Percentiles rank a stretch among this genome's conserved stretches.
Evolutionary conservation across 208 protist species (phyloP).

Genomic region (Crithidia thermophila): DNA sequence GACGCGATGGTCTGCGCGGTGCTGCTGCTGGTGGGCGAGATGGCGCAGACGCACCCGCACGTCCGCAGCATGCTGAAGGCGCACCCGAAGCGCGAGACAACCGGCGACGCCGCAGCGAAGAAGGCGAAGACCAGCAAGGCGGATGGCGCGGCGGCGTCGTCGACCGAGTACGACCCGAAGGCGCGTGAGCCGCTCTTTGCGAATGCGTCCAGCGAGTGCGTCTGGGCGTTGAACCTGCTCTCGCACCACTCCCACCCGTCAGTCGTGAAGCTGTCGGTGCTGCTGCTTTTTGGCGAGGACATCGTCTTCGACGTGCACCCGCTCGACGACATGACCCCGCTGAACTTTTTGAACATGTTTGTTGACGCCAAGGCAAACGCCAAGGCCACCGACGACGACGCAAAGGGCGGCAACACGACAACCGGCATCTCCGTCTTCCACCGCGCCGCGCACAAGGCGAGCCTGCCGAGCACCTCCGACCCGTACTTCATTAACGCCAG

Average conservation of each 20-base stretch:
- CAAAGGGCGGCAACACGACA: slow-evolving; percentile 29
- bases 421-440: slow-evolving; percentile 82
- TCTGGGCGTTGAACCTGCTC: slow-evolving; percentile 85
- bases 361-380: slow-evolving; percentile 79
- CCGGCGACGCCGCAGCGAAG: neutral
- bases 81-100: slow-evolving; percentile 6
- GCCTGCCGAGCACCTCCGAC: slow-evolving; percentile 83
- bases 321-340: slow-evolving; percentile 88
- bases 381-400: slow-evolving; percentile 30
- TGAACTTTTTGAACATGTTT: slow-evolving; percentile 91
- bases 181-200: slow-evolving; percentile 89
- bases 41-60: slow-evolving; percentile 61
- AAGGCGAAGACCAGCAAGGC: neutral
- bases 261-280: slow-evolving; percentile 86
- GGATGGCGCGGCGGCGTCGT: neutral
- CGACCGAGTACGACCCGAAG: slow-evolving; percentile 76
- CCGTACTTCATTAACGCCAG: slow-evolving; percentile 86
- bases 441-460: slow-evolving; percentile 63
- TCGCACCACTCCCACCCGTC: slow-evolving; percentile 88
- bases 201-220: slow-evolving; percentile 64
- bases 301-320: slow-evolving; percentile 90
- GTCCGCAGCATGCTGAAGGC: slow-evolving; percentile 42
- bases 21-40: slow-evolving; percentile 88
- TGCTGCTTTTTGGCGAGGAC: slow-evolving; percentile 86
- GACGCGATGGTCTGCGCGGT: slow-evolving; percentile 90